Evolutionary conservation across 345 rosid genomes (phyloP), one percentile per base, ranked within the genome.

Genomic region (Populus deltoides): DNA sequence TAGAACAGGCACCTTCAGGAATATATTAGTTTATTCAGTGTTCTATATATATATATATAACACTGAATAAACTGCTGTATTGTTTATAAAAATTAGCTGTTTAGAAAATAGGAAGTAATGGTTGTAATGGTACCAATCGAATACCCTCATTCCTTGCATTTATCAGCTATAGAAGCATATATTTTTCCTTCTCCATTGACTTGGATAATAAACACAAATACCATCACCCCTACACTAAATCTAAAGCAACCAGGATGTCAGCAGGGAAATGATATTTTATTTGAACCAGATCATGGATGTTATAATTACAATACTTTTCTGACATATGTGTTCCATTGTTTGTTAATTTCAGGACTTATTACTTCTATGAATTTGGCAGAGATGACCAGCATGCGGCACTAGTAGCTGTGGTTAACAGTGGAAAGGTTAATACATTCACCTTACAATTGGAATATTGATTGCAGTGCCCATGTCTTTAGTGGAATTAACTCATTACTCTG

Each of bases 311-410:
- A 47, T 57, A 45, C 41, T 47, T 68, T 53, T 27, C 68, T 78
- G 7, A 79, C 38, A 5, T 81, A 45, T 71, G 75, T 66, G 36
- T 73, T 51, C 72, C n/a, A 35, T 74, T 20, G 35, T 81, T 73
- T 31, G 66, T 77, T 59, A 69, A 72, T 85, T 55, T 75, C 91
- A 93, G 99, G 93, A 92, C 90, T 66, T 93, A 93, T 68, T 93
- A 95, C 86, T 92, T 86, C 53, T 93, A 93, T 77, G 96, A 93
- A 88, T 95, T 95, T 81, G 96, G 97, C 73, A 86, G 91, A 81
- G 88, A 89, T 35, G 89, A 88, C 31, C 96, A 93, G 78, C 98
- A 85, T 67, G 78, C 88, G 68, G 97, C 96, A 67, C 81, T 95
- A 67, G 90, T 92, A 69, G 93, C 92, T 2, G 84, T 93, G 41